A percentile compares a stretch with the other conserved stretches of the same genome.
Conservation (phyloP, 768 basidiomycete genomes). For the Agaricus sinodeliciosus region DNA sequence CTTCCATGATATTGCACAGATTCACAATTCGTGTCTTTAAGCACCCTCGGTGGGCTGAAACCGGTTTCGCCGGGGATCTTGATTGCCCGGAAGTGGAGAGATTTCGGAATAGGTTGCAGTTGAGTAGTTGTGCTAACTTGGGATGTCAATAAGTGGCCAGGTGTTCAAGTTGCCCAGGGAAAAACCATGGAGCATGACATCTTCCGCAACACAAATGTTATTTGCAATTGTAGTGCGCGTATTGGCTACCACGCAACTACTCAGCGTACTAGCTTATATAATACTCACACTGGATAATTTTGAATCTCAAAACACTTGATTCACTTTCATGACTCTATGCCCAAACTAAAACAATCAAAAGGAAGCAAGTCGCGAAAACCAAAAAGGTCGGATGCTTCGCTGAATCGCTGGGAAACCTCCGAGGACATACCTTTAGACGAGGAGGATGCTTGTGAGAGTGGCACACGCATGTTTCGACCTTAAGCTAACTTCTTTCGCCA, state of each 20-base stretch:
- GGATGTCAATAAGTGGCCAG: too few species aligned
- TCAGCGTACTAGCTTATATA: constrained; percentile 4
- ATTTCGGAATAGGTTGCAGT: too few species aligned
- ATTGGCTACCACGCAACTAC: neutral
- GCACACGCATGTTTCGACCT: neutral
- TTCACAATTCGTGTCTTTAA: too few species aligned
- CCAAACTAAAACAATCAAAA: constrained; percentile 31
- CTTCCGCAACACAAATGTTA: too few species aligned
- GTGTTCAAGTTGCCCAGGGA: too few species aligned
- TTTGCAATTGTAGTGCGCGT: too few species aligned
- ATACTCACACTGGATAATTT: neutral
- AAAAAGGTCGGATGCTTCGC: constrained; percentile 41
- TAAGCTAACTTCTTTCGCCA: constrained; percentile 21
- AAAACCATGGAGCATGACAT: too few species aligned
- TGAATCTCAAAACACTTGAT: neutral
- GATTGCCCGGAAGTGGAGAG: too few species aligned
- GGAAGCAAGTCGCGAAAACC: constrained; percentile 38
- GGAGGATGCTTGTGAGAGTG: constrained; percentile 67
- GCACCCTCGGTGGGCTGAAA: too few species aligned
- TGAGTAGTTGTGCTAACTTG: too few species aligned
- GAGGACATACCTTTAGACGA: constrained; percentile 71
- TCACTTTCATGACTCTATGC: constrained; percentile 28
- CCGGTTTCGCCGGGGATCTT: too few species aligned
- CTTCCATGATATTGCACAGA: too few species aligned
- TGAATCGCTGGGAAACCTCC: constrained; percentile 61